Conservation (phyloP, 2,329 filamentous ascomycete species). For the Colletotrichum lupini region DNA sequence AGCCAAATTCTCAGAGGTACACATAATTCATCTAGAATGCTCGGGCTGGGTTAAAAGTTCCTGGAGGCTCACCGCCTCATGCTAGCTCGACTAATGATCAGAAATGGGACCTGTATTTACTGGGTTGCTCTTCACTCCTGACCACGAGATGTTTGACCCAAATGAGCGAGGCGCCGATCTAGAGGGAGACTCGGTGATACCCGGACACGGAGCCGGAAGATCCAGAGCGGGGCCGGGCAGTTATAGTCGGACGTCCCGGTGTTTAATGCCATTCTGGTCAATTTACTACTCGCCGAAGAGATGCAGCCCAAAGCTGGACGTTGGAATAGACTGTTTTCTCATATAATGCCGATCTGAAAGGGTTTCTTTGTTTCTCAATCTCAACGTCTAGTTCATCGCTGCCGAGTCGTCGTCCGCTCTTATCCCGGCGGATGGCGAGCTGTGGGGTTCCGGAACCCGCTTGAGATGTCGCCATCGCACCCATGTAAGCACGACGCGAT, state of each 20-base stretch:
- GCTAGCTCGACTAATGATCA: too few relatives aligned
- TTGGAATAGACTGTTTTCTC: not conserved
- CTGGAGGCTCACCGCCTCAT: too few relatives aligned
- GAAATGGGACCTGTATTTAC: too few relatives aligned
- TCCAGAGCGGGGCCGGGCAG: slow-evolving; percentile 11
- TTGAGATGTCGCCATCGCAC: slow-evolving; percentile 29
- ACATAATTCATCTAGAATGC: too few relatives aligned
- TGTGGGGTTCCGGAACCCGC: slow-evolving; percentile 5
- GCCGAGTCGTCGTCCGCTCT: not conserved
- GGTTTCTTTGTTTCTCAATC: not conserved
- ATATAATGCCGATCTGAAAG: not conserved
- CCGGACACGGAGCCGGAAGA: slow-evolving; percentile 1
- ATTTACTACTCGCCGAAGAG: not conserved
- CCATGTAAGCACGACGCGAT: slow-evolving; percentile 31
- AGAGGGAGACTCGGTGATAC: not conserved
- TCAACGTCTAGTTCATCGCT: not conserved
- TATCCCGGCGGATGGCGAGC: slow-evolving; percentile 2
- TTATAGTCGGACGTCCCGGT: not conserved
- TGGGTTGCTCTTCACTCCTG: too few relatives aligned
- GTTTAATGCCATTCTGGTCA: not conserved
- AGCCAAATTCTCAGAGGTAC: too few relatives aligned
- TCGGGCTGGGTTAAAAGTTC: too few relatives aligned
- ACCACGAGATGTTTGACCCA: too few relatives aligned
- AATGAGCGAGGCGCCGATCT: too few relatives aligned
- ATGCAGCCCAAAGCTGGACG: not conserved